Evolutionary conservation across 495 filamentous ascomycete species (phyloP).

Genomic region (Penicillium lagena): DNA sequence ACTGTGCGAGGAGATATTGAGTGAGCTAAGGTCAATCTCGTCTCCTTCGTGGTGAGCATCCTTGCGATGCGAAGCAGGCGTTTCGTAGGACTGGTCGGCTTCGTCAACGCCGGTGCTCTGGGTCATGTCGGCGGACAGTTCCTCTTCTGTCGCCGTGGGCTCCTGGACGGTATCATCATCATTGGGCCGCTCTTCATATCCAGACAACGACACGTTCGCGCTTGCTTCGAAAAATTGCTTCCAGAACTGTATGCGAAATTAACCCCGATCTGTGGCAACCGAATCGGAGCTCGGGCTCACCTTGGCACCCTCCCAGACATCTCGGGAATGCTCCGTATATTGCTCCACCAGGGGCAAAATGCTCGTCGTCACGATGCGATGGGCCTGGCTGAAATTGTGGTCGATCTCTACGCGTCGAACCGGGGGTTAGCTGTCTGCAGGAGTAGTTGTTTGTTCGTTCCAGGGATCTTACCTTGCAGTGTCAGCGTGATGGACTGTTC

Average conservation of each 20-base stretch:
- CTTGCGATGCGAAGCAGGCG: slow-evolving; percentile 23
- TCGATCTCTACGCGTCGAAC: slow-evolving; percentile 74
- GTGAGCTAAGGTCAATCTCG: slow-evolving; percentile 43
- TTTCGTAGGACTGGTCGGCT: slow-evolving; percentile 25
- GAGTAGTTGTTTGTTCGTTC: slow-evolving; percentile 8
- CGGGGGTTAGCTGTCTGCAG: slow-evolving; percentile 1
- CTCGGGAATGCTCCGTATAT: slow-evolving; percentile 87
- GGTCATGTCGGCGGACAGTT: slow-evolving; percentile 43
- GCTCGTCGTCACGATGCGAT: slow-evolving; percentile 90
- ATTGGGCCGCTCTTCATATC: slow-evolving; percentile 74
- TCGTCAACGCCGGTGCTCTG: slow-evolving; percentile 24
- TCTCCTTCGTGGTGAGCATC: slow-evolving; percentile 31
- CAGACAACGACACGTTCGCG: slow-evolving; percentile 94
- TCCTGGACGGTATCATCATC: slow-evolving; percentile 44
- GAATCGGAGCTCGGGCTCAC: slow-evolving; percentile 20
- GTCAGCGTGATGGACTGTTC: slow-evolving; percentile 97
- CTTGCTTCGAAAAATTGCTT: slow-evolving; percentile 99
- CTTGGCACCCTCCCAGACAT: slow-evolving; percentile 97
- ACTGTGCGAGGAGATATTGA: slow-evolving; percentile 48
- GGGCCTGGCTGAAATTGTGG: slow-evolving; percentile 93
- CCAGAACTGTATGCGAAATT: slow-evolving; percentile 65
- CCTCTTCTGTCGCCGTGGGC: slow-evolving; percentile 43
- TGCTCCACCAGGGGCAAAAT: slow-evolving; percentile 94
- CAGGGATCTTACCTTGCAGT: slow-evolving; percentile 63
- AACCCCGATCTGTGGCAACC: neutral